phyloP scores from a whole-genome alignment of 2,329 filamentous ascomycete genomes.

The Calycina herbarum region DNA sequence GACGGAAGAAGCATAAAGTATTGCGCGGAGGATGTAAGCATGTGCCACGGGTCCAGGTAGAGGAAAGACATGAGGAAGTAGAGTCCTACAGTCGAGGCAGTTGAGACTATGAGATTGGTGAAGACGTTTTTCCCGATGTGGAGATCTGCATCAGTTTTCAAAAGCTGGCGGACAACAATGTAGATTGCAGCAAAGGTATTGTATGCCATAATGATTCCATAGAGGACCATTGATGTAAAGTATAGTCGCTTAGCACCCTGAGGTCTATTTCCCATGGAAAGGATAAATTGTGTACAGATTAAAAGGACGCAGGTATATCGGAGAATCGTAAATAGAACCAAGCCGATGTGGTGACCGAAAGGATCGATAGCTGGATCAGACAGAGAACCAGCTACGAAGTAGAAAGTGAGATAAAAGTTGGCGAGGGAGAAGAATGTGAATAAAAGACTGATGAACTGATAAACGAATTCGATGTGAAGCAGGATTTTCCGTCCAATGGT shows the following conservation, averaged over 20 bases:
- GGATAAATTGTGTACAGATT: constrained; percentile 92
- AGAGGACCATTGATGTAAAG: constrained; percentile 83
- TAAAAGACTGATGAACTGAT: constrained; percentile 86
- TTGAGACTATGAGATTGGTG: constrained; percentile 89
- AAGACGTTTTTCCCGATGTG: constrained; percentile 83
- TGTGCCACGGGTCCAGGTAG: constrained; percentile 98
- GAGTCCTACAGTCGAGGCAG: constrained; percentile 83
- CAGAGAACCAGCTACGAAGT: constrained; percentile 92
- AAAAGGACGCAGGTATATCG: constrained; percentile 83
- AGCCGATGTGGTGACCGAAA: constrained; percentile 83
- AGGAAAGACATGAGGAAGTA: constrained; percentile 97
- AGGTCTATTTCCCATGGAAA: constrained; percentile 92
- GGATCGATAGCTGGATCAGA: constrained; percentile 79
- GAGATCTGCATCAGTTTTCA: constrained; percentile 47
- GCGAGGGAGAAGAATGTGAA: constrained; percentile 98
- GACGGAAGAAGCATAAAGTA: constrained; percentile 91
- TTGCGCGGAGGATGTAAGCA: constrained; percentile 88
- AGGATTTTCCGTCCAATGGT: constrained; percentile 85
- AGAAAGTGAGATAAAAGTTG: constrained; percentile 99
- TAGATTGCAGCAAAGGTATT: constrained; percentile 87
- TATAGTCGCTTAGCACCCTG: constrained; percentile 94
- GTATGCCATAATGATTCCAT: constrained; percentile 92
- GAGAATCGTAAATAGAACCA: constrained; percentile 81
- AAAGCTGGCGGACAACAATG: constrained; percentile 82
- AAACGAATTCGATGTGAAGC: constrained; percentile 91